Percentiles rank a stretch among this genome's conserved stretches.
Evolutionary conservation across 139 green algal species (phyloP).

Genomic region (Mesostigma viride): DNA sequence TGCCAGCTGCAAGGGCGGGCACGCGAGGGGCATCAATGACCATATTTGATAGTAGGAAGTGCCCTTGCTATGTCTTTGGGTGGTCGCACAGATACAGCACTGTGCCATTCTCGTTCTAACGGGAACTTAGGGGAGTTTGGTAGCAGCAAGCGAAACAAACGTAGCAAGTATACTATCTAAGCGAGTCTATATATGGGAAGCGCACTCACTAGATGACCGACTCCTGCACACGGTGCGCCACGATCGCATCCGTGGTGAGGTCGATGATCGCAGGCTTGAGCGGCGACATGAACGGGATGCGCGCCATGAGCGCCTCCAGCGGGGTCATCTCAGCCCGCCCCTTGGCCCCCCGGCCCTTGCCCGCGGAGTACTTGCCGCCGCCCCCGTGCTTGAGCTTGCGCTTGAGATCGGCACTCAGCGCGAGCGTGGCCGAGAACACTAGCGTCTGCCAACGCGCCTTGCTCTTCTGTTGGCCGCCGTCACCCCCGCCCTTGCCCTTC

Average conservation of each 20-base stretch:
- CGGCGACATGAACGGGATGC: constrained; percentile 4
- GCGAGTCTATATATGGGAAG: too few relatives aligned
- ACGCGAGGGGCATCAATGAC: too few relatives aligned
- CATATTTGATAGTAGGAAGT: too few relatives aligned
- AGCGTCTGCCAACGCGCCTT: constrained; percentile 61
- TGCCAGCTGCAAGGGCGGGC: too few relatives aligned
- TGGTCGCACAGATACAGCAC: too few relatives aligned
- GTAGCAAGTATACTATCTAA: too few relatives aligned
- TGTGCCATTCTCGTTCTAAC: too few relatives aligned
- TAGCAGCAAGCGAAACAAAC: too few relatives aligned
- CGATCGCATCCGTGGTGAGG: constrained; percentile 45
- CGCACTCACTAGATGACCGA: constrained; percentile 38
- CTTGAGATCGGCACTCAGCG: constrained; percentile 52
- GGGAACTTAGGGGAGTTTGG: too few relatives aligned
- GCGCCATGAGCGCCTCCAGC: constrained; percentile 18
- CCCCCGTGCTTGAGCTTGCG: constrained; percentile 23
- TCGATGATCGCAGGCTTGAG: constrained; percentile 51
- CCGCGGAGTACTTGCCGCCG: neutral
- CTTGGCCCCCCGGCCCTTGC: neutral
- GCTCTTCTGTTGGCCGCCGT: neutral
- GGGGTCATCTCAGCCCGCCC: neutral
- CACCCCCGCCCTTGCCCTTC: constrained; percentile 12
- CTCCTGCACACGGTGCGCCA: constrained; percentile 58
- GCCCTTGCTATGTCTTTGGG: too few relatives aligned
- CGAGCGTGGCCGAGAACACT: constrained; percentile 92